Base-by-base conservation (phyloP, 2,329 filamentous ascomycete genomes). In the Aspergillus melleus region DNA sequence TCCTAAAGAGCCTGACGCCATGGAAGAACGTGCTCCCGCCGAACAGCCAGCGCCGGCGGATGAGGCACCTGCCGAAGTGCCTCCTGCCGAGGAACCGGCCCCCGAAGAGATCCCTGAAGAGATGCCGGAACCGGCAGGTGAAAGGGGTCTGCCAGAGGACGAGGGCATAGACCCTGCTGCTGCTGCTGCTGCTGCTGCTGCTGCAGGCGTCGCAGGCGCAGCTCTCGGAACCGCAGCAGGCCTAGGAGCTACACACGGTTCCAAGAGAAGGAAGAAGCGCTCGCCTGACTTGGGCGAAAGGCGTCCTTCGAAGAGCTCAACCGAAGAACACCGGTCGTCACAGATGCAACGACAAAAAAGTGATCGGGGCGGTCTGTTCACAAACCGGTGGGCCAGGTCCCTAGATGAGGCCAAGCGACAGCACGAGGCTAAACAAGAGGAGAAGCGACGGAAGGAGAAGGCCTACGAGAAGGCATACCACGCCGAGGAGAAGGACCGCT, bases 331-430 rank as follows among this genome's bases (percentile, higher is more conserved):
- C 46, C 65, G 63, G 9, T 63, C 66, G 29, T 64, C 52, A 16
- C 52, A n/a, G 9, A 14, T 73, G 32, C 66, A 70, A 54, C 72
- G 73, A 19, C 67, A 69, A 57, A 77, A 74, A 58, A 70, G 69
- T 52, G 74, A 74, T 16, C 66, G 71, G 36, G 62, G 66, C n/a
- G 36, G 36, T 19, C 50, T 72, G 4, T 61, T 77, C 52, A 70
- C 69, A 14, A 71, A 72, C 49, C 71, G 72, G 26, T 77, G 73
- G 71, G 64, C 68, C 6, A 72, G 66, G 44, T 70, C 74, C 24
- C 58, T 77, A 10, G 73, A 75, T 22, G 74, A 77, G 58, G 72
- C 74, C 14, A 73, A 72, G 39, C 67, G 69, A 54, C 71, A 73
- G 39, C 70, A 73, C 52, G 72, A 76, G 60, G 58, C 66, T 57